Base-by-base conservation (phyloP, 148 eudicot species). In the Chenopodium berlandieri region DNA sequence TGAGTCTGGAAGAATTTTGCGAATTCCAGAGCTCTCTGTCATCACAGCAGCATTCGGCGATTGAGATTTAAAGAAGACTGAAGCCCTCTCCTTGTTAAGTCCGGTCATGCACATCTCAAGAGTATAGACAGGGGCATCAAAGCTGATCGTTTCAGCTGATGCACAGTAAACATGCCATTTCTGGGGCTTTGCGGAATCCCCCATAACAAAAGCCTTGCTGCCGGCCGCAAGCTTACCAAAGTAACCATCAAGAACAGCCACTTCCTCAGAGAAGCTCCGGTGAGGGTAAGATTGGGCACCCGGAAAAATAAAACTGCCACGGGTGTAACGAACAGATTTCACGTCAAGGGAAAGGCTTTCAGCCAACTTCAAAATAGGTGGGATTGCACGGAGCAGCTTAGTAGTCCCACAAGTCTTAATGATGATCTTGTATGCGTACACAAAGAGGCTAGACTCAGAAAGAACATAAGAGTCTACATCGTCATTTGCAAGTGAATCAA, bases 351-450 rank as follows among this genome's bases (percentile, higher is more conserved):
- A 91, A 9, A 91, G 79, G 76, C 82, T 40, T 23, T 70, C 78
- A 80, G 97, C 92, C 82, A 94, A 81, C 81, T 82, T 89, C 84
- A 94, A 83, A 70, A 94, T 91, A n/a, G 91, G 90, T 9, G 94
- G 93, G 82, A 94, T 90, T 1, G 98, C 80, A 9, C 73, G 82
- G 78, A 94, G 97, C 74, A 94, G 83, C 85, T 94, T 94, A 2
- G 98, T 92, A 2, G 98, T 94, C 80, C 98, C 98, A 77, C 98
- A 94, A n/a, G 98, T 94, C 78, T 94, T 94, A 83, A 94, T 92
- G 81, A 94, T 87, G 27, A 94, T 85, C 88, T 94, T 94, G 91
- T 90, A 91, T 11, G 97, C 84, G 69, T 83, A 91, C 32, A 94
- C 92, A 81, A 94, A 94, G 64, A 94, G 93, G 88, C 98, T 94